Percentiles rank a stretch among this genome's conserved stretches.
Evolutionary conservation across 1,284 basidiomycete species (phyloP).

Genomic region (Golubevia sp.): DNA sequence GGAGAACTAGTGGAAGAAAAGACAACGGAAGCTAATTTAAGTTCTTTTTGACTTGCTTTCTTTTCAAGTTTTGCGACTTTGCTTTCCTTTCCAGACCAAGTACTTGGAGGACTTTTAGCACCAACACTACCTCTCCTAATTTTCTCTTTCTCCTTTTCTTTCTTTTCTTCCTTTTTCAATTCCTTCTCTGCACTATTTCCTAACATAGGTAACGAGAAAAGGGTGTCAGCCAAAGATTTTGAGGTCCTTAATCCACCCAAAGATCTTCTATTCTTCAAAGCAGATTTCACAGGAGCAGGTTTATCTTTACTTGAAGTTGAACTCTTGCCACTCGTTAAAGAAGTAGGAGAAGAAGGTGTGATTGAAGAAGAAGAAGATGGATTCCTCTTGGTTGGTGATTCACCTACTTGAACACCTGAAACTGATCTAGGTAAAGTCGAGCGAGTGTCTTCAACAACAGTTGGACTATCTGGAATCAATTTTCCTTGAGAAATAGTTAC

Average conservation of each 20-base stretch:
- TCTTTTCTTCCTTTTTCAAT: constrained; percentile 5
- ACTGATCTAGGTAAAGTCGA: constrained; percentile 23
- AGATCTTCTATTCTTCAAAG: background rate
- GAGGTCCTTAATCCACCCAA: constrained; percentile 10
- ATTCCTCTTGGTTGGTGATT: background rate
- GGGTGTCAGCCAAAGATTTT: constrained; percentile 45
- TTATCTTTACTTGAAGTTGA: constrained; percentile 20
- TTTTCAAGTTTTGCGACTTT: constrained; percentile 11
- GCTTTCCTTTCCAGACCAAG: constrained; percentile 5
- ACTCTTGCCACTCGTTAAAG: too few species aligned
- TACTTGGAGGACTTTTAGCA: background rate
- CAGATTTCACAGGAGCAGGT: constrained; percentile 19
- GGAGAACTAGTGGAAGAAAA: too few species aligned
- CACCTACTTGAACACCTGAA: constrained; percentile 4
- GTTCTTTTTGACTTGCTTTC: constrained; percentile 4
- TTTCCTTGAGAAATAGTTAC: constrained; percentile 28
- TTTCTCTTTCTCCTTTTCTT: constrained; percentile 25
- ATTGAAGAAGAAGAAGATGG: background rate
- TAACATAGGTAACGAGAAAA: constrained; percentile 29
- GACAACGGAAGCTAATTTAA: background rate
- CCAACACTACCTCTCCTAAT: constrained; percentile 1
- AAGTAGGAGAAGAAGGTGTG: background rate
- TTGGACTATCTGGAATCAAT: constrained; percentile 17
- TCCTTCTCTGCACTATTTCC: constrained; percentile 17
- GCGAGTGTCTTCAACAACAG: constrained; percentile 20